Evolutionary conservation across 2,329 filamentous ascomycete genomes (phyloP).

Genomic region (Ambrosiella beaveri): DNA sequence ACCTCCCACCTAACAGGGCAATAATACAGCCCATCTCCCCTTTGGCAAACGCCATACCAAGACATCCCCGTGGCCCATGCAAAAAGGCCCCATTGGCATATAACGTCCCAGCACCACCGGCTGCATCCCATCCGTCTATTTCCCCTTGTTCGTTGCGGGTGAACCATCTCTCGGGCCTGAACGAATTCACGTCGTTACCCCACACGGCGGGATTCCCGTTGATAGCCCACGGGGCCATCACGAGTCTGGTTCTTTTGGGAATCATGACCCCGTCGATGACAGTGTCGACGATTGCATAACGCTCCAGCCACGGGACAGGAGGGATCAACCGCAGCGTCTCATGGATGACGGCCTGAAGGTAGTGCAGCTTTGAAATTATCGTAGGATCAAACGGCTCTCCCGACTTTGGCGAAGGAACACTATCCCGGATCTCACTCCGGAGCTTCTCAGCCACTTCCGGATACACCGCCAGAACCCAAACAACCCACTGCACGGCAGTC

Average conservation of each 20-base stretch:
- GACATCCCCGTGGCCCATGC: slow-evolving; percentile 73
- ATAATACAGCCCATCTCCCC: slow-evolving; percentile 74
- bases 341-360: slow-evolving; percentile 61
- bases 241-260: slow-evolving; percentile 52
- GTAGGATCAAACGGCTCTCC: background rate
- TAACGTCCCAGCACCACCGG: slow-evolving; percentile 56
- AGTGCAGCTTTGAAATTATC: slow-evolving; percentile 57
- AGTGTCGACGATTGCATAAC: slow-evolving; percentile 47
- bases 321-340: slow-evolving; percentile 60
- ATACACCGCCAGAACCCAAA: background rate
- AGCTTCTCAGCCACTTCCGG: slow-evolving; percentile 54
- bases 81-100: slow-evolving; percentile 69
- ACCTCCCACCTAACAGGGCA: slow-evolving; percentile 58
- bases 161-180: slow-evolving; percentile 39
- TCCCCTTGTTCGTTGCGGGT: slow-evolving; percentile 48
- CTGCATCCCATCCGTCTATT: slow-evolving; percentile 20
- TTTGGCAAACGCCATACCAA: slow-evolving; percentile 64
- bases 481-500: background rate
- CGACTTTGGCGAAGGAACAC: slow-evolving; percentile 30
- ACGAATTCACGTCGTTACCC: slow-evolving; percentile 57
- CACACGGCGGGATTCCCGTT: slow-evolving; percentile 55
- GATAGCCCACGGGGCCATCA: slow-evolving; percentile 47
- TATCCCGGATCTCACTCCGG: slow-evolving; percentile 46
- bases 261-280: slow-evolving; percentile 47
- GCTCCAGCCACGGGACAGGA: slow-evolving; percentile 54